Percentiles rank a stretch among this genome's conserved stretches.
Conservation (phyloP, 371 early-diverging fungal genomes). For the Mortierella polycephala region DNA sequence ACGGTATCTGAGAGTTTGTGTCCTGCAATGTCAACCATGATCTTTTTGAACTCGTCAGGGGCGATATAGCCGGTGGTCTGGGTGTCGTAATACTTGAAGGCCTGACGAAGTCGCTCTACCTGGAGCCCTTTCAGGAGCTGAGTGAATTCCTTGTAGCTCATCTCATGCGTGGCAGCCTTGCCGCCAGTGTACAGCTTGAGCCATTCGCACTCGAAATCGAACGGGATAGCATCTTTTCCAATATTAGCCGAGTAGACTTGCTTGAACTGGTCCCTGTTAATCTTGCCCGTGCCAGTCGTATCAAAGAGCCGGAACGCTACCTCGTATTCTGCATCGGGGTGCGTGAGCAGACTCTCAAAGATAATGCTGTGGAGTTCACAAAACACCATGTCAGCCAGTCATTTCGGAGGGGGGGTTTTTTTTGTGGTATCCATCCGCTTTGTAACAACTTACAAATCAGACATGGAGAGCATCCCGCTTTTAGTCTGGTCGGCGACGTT, state of each 20-base stretch:
- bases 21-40: slow-evolving; percentile 73
- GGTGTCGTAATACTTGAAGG: slow-evolving; percentile 79
- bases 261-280: slow-evolving; percentile 76
- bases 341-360: slow-evolving; percentile 78
- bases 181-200: slow-evolving; percentile 75
- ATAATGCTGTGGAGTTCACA: slow-evolving; percentile 34
- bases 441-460: slow-evolving; percentile 74
- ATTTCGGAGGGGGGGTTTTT: too few relatives aligned
- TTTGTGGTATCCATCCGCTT: too few relatives aligned
- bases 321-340: slow-evolving; percentile 86
- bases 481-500: slow-evolving; percentile 75
- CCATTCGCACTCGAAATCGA: slow-evolving; percentile 82
- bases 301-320: slow-evolving; percentile 83
- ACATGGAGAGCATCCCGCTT: slow-evolving; percentile 71
- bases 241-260: slow-evolving; percentile 67
- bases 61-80: slow-evolving; percentile 73
- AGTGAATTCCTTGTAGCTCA: slow-evolving; percentile 82
- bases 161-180: slow-evolving; percentile 64
- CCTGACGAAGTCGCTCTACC: slow-evolving; percentile 82
- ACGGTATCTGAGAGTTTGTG: slow-evolving; percentile 80
- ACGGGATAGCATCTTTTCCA: slow-evolving; percentile 69
- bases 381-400: not conserved
- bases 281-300: slow-evolving; percentile 68
- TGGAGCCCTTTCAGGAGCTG: slow-evolving; percentile 85
- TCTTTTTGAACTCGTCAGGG: slow-evolving; percentile 73